Base-by-base conservation (phyloP, 2,329 filamentous ascomycete genomes). In the Fusarium fracticaudum region DNA sequence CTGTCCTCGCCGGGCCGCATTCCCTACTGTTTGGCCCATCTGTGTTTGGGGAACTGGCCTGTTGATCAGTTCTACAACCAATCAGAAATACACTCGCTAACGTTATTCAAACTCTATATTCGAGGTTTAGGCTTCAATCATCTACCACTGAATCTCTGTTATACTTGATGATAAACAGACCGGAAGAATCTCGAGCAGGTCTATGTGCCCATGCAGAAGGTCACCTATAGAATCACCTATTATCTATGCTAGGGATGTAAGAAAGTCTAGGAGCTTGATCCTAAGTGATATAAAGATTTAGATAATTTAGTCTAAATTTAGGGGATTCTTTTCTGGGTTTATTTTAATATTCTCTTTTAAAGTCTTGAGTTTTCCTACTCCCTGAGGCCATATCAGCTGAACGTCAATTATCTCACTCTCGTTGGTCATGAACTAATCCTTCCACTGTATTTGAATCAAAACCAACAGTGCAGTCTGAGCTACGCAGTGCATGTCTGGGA, bases 151-250 rank as follows among this genome's bases (percentile, higher is more conserved):
- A 33, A 48, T 51, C 10, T 41, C 59, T 41, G 14, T 38, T 35
- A n/a, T 20, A n/a, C 14, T 35, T 10, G 37, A 18, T 38, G 5
- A 59, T 64, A 43, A 77, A 87, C 88, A 24, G 85, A 67, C 51
- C 44, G 13, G 22, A 17, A 35, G 20, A 17, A 10, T 5, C n/a
- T 57, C 17, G 2, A 13, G 8, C 17, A 31, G 33, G 7, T n/a
- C 8, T 35, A n/a, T 41, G 18, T 61, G 12, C 14, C 14, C 37
- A 22, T 20, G 14, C 26, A 37, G 26, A 13, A 15, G 20, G 13
- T 31, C 3, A 20, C n/a, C 24, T 43, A 17, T 9, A 15, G 41
- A 33, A 33, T 24, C 40, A 24, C n/a, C 3, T 22, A 15, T 12
- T 9, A 24, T 33, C 13, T 50, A 31, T 12, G 5, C 41, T 44